Percentiles rank a stretch among this genome's conserved stretches.
These are phyloP conservation scores for Zymoseptoria brevis DNA, from an alignment of 2,329 filamentous ascomycete species.

Conservation along the genomic window DNA sequence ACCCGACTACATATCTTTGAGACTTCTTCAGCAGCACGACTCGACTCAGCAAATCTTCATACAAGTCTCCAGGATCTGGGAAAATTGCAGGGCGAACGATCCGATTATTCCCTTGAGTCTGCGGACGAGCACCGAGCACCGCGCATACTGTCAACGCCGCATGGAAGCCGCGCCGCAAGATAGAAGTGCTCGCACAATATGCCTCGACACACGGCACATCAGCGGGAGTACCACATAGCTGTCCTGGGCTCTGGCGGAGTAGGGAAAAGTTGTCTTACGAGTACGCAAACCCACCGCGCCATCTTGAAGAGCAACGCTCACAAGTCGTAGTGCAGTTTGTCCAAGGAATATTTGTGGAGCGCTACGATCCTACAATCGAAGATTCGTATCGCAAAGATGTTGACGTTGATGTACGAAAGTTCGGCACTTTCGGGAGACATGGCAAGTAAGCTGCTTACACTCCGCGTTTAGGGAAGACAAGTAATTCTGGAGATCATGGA, in stretches of 20 bases:
- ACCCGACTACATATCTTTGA: too few relatives aligned
- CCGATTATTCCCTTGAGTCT: neutral
- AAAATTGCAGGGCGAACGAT: neutral
- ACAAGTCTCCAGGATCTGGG: too few relatives aligned
- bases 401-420: slow-evolving; percentile 68
- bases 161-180: neutral
- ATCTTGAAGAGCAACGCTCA: slow-evolving; percentile 4
- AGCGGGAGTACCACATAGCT: slow-evolving; percentile 67
- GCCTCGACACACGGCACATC: slow-evolving; percentile 20
- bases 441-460: neutral
- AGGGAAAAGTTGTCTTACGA: slow-evolving; percentile 85
- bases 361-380: slow-evolving; percentile 56
- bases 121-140: neutral
- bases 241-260: slow-evolving; percentile 80
- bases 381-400: slow-evolving; percentile 54
- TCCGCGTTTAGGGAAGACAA: slow-evolving; percentile 60
- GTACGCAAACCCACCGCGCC: slow-evolving; percentile 38
- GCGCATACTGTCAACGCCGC: neutral
- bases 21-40: too few relatives aligned
- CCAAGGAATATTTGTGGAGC: slow-evolving; percentile 88
- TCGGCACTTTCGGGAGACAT: neutral
- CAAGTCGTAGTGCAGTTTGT: slow-evolving; percentile 69
- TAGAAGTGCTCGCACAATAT: slow-evolving; percentile 8
- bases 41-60: too few relatives aligned
- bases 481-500: slow-evolving; percentile 87